phyloP scores from a whole-genome alignment of 257 asterid species.

The Solanum habrochaites region DNA sequence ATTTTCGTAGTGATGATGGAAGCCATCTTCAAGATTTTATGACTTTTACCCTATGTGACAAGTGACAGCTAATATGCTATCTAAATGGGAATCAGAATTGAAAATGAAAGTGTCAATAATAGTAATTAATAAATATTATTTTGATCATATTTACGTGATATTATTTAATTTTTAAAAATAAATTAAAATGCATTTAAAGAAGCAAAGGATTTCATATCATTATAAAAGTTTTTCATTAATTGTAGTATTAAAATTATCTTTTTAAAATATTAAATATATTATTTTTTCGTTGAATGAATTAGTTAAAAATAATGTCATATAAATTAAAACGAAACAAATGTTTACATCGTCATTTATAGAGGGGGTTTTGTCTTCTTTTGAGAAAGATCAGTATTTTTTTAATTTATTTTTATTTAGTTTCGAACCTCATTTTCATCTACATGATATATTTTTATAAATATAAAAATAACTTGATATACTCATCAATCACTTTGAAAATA shows the following conservation, averaged over 20 bases:
- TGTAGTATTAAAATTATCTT: background rate
- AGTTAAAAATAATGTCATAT: background rate
- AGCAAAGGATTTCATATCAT: background rate
- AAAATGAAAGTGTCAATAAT: background rate
- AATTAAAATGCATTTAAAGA: background rate
- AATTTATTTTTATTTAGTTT: too few species aligned
- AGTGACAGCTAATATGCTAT: background rate
- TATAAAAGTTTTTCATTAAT: background rate
- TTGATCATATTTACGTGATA: background rate
- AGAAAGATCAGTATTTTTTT: too few species aligned
- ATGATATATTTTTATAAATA: too few species aligned
- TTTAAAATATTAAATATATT: background rate
- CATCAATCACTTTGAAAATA: too few species aligned
- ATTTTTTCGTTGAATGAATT: background rate
- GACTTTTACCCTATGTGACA: background rate
- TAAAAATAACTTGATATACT: too few species aligned
- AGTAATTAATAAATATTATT: background rate
- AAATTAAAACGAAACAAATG: background rate
- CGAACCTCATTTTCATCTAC: too few species aligned
- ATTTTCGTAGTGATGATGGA: background rate
- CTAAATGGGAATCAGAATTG: background rate
- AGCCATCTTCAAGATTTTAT: background rate
- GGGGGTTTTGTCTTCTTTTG: too few species aligned
- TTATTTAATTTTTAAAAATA: background rate
- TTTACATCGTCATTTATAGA: background rate